These are phyloP conservation scores for Paecilomyces dactylethromorphus DNA, from an alignment of 2,329 filamentous ascomycete genomes.

Conservation along the genomic window DNA sequence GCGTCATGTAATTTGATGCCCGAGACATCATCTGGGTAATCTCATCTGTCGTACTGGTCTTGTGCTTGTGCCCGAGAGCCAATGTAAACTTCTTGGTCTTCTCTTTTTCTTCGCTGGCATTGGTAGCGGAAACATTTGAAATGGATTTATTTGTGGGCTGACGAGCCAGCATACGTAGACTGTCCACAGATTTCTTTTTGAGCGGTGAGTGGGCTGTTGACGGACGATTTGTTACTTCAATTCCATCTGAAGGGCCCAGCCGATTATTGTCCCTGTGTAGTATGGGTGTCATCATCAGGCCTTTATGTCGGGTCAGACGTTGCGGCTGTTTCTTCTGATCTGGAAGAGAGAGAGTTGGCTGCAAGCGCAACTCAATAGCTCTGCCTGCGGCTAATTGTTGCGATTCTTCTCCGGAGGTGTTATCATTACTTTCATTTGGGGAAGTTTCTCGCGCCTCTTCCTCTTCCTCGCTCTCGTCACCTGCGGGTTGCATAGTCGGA, in stretches of 20 bases:
- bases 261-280: slow-evolving; percentile 20
- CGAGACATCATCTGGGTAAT: slow-evolving; percentile 93
- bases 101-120: slow-evolving; percentile 19
- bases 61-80: slow-evolving; percentile 43
- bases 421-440: slow-evolving; percentile 33
- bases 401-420: slow-evolving; percentile 37
- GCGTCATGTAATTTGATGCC: slow-evolving; percentile 95
- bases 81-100: slow-evolving; percentile 44
- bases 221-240: slow-evolving; percentile 21
- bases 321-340: slow-evolving; percentile 33
- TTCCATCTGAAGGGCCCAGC: slow-evolving; percentile 13
- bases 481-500: slow-evolving; percentile 45
- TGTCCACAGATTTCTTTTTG: slow-evolving; percentile 38
- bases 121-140: slow-evolving; percentile 19
- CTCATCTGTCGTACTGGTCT: slow-evolving; percentile 71
- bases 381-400: slow-evolving; percentile 59
- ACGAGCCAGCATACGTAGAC: slow-evolving; percentile 29
- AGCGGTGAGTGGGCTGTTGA: slow-evolving; percentile 21
- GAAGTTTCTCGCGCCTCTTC: slow-evolving; percentile 42
- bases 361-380: slow-evolving; percentile 73
- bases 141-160: slow-evolving; percentile 31
- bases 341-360: slow-evolving; percentile 64
- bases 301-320: slow-evolving; percentile 22
- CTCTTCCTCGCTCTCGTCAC: slow-evolving; percentile 38
- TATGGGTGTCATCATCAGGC: slow-evolving; percentile 28